Conservation (phyloP, 1,139 yeast genomes). For the Kurtzmaniella quercitrusa region DNA sequence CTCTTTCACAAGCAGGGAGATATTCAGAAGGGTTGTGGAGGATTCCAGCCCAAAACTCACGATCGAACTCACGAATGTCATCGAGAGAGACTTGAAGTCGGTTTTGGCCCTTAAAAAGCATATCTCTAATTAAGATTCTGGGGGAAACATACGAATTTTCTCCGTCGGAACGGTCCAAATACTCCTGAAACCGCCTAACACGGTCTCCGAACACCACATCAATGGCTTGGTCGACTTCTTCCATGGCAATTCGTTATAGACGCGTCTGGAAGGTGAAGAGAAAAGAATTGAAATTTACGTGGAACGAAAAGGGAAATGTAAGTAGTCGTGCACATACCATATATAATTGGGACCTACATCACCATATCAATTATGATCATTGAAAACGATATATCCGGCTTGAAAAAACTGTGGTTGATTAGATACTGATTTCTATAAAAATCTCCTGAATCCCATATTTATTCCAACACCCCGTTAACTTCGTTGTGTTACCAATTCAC, state of each 20-base stretch:
- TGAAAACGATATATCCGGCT: too few species aligned
- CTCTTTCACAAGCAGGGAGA: conserved; percentile 87
- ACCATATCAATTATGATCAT: background rate
- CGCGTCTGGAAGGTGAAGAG: background rate
- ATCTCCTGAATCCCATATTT: background rate
- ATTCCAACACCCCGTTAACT: too few species aligned
- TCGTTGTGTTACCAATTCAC: too few species aligned
- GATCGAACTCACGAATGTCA: conserved; percentile 82
- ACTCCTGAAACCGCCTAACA: conserved; percentile 84
- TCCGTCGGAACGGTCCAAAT: conserved; percentile 52
- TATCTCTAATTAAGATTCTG: conserved; percentile 62
- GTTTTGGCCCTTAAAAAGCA: conserved; percentile 63
- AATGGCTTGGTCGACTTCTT: conserved; percentile 30
- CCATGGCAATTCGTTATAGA: conserved; percentile 12
- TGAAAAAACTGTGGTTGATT: too few species aligned
- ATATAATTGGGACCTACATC: background rate
- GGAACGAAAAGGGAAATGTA: background rate
- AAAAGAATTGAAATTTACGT: background rate
- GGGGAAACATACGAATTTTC: conserved; percentile 41
- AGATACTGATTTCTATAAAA: too few species aligned
- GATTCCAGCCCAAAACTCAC: conserved; percentile 74
- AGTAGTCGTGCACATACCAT: background rate
- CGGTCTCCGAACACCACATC: conserved; percentile 70
- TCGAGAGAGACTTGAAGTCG: conserved; percentile 78
- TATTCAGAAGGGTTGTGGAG: conserved; percentile 76